These are phyloP conservation scores for Lecanicillium sp. DNA, from an alignment of 2,329 filamentous ascomycete genomes.

Conservation along the genomic window DNA sequence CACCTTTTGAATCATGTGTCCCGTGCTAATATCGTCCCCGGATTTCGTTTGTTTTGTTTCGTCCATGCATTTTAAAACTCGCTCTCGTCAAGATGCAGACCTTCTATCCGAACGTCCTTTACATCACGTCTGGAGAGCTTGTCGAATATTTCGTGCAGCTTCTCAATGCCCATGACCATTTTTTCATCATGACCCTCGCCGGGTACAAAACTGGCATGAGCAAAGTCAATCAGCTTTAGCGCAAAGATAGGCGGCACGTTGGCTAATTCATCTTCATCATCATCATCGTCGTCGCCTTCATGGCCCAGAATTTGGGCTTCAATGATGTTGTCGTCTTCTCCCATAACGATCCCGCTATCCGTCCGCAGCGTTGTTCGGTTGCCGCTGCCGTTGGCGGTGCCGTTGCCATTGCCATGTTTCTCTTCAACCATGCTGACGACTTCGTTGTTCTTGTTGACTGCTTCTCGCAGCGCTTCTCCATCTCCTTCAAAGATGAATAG, in stretches of 20 bases:
- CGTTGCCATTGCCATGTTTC: constrained; percentile 20
- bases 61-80: no score
- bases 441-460: constrained; percentile 46
- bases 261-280: constrained; percentile 34
- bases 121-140: constrained; percentile 39
- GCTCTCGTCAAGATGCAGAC: background rate
- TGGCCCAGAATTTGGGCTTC: background rate
- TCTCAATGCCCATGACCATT: constrained; percentile 63
- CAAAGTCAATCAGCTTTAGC: constrained; percentile 93
- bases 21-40: no score
- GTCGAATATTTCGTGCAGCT: constrained; percentile 61
- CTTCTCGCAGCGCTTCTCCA: constrained; percentile 41
- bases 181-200: constrained; percentile 85
- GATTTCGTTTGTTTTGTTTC: no score
- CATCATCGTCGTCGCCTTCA: constrained; percentile 41
- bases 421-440: constrained; percentile 44
- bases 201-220: constrained; percentile 78
- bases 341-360: constrained; percentile 47
- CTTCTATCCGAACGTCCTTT: constrained; percentile 13
- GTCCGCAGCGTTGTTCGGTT: constrained; percentile 35
- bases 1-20: no score
- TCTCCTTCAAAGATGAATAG: constrained; percentile 60
- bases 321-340: constrained; percentile 28
- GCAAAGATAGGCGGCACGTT: constrained; percentile 58
- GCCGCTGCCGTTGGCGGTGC: constrained; percentile 37